Evolutionary conservation across 2,329 filamentous ascomycete species (phyloP), one percentile per base, ranked within the genome.

Genomic region (Epichloe hybrida): DNA sequence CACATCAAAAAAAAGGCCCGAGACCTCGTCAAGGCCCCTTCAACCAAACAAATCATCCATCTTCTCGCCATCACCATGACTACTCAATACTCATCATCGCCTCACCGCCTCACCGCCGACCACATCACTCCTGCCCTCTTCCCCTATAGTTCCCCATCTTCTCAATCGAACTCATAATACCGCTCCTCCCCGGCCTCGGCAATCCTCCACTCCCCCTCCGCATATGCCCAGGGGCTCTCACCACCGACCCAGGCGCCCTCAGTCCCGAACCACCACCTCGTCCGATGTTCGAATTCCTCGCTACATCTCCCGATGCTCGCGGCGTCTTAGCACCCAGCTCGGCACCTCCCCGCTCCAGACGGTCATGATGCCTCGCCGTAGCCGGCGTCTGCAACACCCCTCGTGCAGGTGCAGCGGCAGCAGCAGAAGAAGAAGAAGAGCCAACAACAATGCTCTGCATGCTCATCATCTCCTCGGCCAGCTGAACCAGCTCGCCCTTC

Each of bases 121-220:
- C 13, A 31, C 31, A 21, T 37, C 7, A 50, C 15, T 49, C 52
- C 5, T 41, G 48, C 5, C 27, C 52, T 21, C 49, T 40, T 9
- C 72, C 69, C 13, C 75, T 65, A 57, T 80, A 73, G 58, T 74
- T 82, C 9, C 88, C 88, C 88, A 94, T 94, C 68, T 83, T 81
- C 72, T 94, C 88, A 64, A 94, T 93, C 17, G 85, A 88, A 59
- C 77, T 85, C 83, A 94, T 83, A 61, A 93, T 84, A 51, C 84
- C 81, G 61, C 84, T 87, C 59, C 86, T 57, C 35, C 72, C 72
- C 13, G 75, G 76, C 54, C 76, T 67, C 39, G 74, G 71, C 49
- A 77, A 59, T 8, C 70, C 72, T 39, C 69, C 69, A 55, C 52
- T 66, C 52, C 71, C 73, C 64, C 68, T 72, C 43, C 68, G 69